A percentile compares a stretch with the other conserved stretches of the same genome.
Evolutionary conservation across 306 rosid species (phyloP).

Genomic region (Cicer judaicum): DNA sequence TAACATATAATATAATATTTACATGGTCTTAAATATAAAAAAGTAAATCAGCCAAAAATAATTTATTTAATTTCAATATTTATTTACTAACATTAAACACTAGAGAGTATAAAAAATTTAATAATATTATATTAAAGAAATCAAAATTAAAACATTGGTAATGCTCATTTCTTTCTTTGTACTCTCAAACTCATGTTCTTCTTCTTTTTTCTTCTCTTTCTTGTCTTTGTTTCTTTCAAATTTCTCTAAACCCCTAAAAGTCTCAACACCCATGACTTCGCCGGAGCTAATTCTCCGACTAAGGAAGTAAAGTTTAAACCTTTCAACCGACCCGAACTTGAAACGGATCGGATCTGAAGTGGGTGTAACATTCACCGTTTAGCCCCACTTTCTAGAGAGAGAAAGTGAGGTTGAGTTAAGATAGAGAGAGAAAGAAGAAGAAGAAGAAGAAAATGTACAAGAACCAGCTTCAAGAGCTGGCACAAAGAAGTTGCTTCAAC

Average conservation of each 20-base stretch:
- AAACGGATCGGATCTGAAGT: slow-evolving; percentile 63
- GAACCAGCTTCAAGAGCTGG: slow-evolving; percentile 99
- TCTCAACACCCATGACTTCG: slow-evolving; percentile 33
- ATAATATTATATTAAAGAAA: not conserved
- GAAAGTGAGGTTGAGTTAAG: slow-evolving; percentile 39
- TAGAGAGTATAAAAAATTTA: too few relatives aligned
- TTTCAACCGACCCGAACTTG: slow-evolving; percentile 38
- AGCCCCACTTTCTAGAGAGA: slow-evolving; percentile 42
- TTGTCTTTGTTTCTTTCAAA: slow-evolving; percentile 7
- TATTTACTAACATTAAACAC: too few relatives aligned
- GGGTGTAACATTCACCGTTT: not conserved
- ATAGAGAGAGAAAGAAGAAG: slow-evolving; percentile 46
- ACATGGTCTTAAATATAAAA: too few relatives aligned
- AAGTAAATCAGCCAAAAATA: too few relatives aligned
- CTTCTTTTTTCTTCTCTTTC: slow-evolving; percentile 34
- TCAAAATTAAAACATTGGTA: slow-evolving; percentile 35
- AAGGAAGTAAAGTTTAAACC: not conserved
- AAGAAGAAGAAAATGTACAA: slow-evolving; percentile 72
- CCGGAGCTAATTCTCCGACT: slow-evolving; percentile 29
- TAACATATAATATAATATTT: not conserved
- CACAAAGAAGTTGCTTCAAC: slow-evolving; percentile 98
- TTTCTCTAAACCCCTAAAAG: slow-evolving; percentile 43
- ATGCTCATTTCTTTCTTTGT: slow-evolving; percentile 12
- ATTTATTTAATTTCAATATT: too few relatives aligned
- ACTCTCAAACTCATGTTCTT: slow-evolving; percentile 5